Percentiles rank a stretch among this genome's conserved stretches.
Evolutionary conservation across 495 filamentous ascomycete genomes (phyloP).

Genomic region (Tuber aestivum): DNA sequence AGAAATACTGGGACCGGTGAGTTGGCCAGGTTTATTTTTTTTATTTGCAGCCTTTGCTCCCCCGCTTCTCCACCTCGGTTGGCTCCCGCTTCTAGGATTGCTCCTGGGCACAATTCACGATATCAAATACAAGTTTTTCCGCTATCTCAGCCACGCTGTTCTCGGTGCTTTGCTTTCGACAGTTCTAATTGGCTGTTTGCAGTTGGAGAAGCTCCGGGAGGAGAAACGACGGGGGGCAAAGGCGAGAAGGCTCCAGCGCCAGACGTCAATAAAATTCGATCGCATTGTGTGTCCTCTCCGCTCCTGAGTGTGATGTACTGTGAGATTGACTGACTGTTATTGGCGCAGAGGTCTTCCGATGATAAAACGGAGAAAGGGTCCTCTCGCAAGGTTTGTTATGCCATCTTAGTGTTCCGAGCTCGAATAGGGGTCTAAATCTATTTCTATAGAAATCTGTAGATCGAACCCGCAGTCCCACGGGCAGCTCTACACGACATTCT

Average conservation of each 20-base stretch:
- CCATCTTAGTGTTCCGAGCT: neutral
- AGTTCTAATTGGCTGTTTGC: neutral
- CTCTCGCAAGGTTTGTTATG: neutral
- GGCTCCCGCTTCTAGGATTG: neutral
- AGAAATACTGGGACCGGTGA: constrained; percentile 30
- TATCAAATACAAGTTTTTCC: neutral
- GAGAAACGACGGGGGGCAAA: constrained; percentile 50
- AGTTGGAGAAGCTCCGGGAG: constrained; percentile 40
- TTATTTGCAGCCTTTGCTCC: too few relatives aligned
- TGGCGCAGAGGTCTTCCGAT: neutral
- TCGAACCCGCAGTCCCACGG: neutral
- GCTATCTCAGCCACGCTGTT: neutral
- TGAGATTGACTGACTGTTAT: neutral
- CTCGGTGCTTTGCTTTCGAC: neutral
- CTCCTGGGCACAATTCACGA: neutral
- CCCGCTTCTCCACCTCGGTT: constrained; percentile 2
- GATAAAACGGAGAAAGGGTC: neutral
- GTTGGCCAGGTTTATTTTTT: constrained; percentile 6
- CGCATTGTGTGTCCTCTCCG: constrained; percentile 13
- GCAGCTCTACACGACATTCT: neutral
- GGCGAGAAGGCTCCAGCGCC: constrained; percentile 51
- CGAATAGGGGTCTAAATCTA: neutral
- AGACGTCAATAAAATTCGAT: constrained; percentile 16
- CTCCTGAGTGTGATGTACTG: neutral
- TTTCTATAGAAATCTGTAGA: neutral